Conservation (phyloP, 2,329 filamentous ascomycete species). For the Claviceps sp. region DNA sequence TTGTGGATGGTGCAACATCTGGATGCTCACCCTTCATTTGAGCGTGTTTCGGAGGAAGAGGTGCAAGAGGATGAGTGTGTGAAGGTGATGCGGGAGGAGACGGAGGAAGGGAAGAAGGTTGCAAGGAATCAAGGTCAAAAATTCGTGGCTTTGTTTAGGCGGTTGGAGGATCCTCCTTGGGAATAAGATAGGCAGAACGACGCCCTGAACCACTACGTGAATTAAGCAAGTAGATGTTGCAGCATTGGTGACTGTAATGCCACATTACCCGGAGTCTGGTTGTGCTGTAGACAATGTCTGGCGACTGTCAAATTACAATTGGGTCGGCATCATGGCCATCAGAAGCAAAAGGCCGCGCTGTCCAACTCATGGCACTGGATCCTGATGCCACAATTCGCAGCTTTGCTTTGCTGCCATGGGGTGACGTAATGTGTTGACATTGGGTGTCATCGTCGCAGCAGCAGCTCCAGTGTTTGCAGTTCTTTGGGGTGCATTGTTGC, state of each 20-base stretch:
- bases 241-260: neutral
- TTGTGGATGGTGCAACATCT: conserved; percentile 88
- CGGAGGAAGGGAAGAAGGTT: conserved; percentile 97
- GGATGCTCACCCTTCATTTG: conserved; percentile 63
- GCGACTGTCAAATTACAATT: too few relatives aligned
- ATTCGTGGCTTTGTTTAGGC: conserved; percentile 77
- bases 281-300: neutral
- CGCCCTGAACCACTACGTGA: neutral
- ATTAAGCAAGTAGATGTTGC: neutral
- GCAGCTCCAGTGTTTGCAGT: neutral
- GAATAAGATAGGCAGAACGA: conserved; percentile 16
- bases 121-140: conserved; percentile 80
- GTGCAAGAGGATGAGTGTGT: conserved; percentile 59
- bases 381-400: neutral
- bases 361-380: neutral
- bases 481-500: neutral
- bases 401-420: neutral
- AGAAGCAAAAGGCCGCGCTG: neutral
- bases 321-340: too few relatives aligned
- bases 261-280: neutral
- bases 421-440: neutral
- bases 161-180: conserved; percentile 71
- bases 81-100: conserved; percentile 63
- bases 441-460: neutral
- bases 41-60: conserved; percentile 56